Evolutionary conservation across 2,329 filamentous ascomycete genomes (phyloP).

Genomic region (Xylaria sp.): DNA sequence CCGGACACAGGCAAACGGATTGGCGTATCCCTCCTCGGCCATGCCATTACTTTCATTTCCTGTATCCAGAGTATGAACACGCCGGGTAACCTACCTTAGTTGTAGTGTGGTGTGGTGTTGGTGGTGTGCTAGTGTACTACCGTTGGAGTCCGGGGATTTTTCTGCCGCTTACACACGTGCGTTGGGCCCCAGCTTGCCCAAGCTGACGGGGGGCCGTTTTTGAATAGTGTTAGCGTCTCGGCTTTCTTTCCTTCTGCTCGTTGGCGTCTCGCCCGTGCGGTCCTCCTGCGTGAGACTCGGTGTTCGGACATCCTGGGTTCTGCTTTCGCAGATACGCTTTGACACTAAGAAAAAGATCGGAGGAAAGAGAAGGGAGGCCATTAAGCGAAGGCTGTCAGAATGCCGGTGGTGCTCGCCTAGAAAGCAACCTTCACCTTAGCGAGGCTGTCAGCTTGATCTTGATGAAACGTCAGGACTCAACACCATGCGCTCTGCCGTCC

Average conservation of each 20-base stretch:
- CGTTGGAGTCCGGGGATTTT: too few relatives aligned
- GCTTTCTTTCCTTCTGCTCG: background rate
- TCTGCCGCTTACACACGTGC: background rate
- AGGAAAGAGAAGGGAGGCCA: too few relatives aligned
- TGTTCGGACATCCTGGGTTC: constrained; percentile 20
- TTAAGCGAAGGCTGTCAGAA: background rate
- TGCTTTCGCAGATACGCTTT: background rate
- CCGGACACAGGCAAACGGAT: background rate
- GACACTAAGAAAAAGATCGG: background rate
- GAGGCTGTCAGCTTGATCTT: constrained; percentile 42
- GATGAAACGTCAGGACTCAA: constrained; percentile 44
- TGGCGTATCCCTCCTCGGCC: background rate
- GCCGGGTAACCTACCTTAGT: too few relatives aligned
- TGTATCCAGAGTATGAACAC: too few relatives aligned
- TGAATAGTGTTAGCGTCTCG: background rate
- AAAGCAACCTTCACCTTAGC: constrained; percentile 38
- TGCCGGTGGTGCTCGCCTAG: constrained; percentile 2
- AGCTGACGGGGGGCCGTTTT: too few relatives aligned
- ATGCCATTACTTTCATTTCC: too few relatives aligned
- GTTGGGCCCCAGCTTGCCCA: too few relatives aligned
- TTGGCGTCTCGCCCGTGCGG: background rate
- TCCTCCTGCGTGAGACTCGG: constrained; percentile 18
- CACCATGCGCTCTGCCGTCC: constrained; percentile 41
- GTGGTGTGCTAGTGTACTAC: background rate
- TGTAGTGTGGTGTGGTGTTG: too few relatives aligned